phyloP scores from a whole-genome alignment of 2,329 filamentous ascomycete species.

The Stylonectria norvegica region DNA sequence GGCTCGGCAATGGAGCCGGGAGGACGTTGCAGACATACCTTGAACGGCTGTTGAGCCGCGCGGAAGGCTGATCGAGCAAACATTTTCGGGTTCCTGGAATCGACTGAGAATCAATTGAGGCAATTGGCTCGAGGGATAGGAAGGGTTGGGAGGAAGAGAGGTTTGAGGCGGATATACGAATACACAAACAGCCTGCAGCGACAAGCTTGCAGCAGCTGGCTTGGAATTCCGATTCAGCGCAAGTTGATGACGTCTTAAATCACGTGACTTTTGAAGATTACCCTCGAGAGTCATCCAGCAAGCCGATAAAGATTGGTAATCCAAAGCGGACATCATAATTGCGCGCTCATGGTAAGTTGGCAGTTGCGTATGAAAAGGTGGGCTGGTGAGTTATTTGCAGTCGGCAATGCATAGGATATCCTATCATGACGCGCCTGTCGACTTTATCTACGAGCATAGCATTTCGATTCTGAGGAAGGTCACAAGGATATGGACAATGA shows the following conservation, averaged over 20 bases:
- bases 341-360: too few species aligned
- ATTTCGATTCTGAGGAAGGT: too few species aligned
- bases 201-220: slow-evolving; percentile 8
- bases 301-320: slow-evolving; percentile 9
- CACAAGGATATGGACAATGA: too few species aligned
- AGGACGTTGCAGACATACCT: slow-evolving; percentile 40
- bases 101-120: slow-evolving; percentile 20
- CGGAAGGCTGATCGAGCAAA: slow-evolving; percentile 65
- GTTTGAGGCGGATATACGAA: slow-evolving; percentile 12
- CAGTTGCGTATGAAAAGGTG: too few species aligned
- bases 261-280: slow-evolving; percentile 6
- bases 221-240: slow-evolving; percentile 3
- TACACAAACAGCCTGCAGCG: too few species aligned
- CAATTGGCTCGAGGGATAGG: slow-evolving; percentile 17
- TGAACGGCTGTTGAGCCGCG: slow-evolving; percentile 58
- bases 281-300: not conserved
- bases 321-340: not conserved
- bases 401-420: too few species aligned
- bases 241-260: slow-evolving; percentile 10
- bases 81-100: slow-evolving; percentile 46
- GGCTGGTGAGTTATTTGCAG: too few species aligned
- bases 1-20: slow-evolving; percentile 1
- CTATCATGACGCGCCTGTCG: too few species aligned
- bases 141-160: slow-evolving; percentile 10
- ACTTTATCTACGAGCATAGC: too few species aligned